A percentile compares a stretch with the other conserved stretches of the same genome.
phyloP scores from a whole-genome alignment of 352 stramenopile genomes.

The Blastocystis sp. region DNA sequence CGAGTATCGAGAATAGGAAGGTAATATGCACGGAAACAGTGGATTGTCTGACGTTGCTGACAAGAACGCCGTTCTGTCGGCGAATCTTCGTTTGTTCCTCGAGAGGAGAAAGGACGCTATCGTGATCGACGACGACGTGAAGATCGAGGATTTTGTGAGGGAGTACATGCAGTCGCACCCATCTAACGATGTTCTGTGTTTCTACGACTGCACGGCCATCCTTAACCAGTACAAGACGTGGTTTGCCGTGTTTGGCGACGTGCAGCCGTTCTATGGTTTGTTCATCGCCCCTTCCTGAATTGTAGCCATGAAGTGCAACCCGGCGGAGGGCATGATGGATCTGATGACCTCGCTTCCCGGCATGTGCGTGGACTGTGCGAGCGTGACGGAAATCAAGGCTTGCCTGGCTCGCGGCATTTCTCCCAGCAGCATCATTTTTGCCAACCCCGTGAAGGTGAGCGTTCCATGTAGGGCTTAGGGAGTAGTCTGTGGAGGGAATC shows the following conservation, averaged over 20 bases:
- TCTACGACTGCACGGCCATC: conserved; percentile 44
- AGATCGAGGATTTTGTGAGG: conserved; percentile 6
- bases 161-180: conserved; percentile 22
- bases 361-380: conserved; percentile 65
- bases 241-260: conserved; percentile 38
- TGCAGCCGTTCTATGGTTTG: conserved; percentile 68
- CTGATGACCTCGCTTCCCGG: conserved; percentile 58
- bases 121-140: conserved; percentile 51
- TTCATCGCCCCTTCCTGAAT: background rate
- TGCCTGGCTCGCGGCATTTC: conserved; percentile 33
- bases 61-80: conserved; percentile 13
- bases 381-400: conserved; percentile 45
- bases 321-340: conserved; percentile 48
- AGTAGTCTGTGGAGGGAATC: conserved; percentile 45
- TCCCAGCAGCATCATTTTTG: conserved; percentile 61
- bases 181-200: conserved; percentile 11
- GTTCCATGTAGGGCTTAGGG: background rate
- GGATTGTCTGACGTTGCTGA: conserved; percentile 2
- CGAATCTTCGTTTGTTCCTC: conserved; percentile 25
- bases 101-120: background rate
- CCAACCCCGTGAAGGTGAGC: conserved; percentile 54
- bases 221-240: conserved; percentile 68
- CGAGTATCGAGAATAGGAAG: background rate
- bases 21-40: conserved; percentile 5
- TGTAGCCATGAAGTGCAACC: conserved; percentile 70